A percentile compares a stretch with the other conserved stretches of the same genome.
phyloP scores from a whole-genome alignment of 1,284 basidiomycete species.

The Papiliotrema fonsecae region DNA sequence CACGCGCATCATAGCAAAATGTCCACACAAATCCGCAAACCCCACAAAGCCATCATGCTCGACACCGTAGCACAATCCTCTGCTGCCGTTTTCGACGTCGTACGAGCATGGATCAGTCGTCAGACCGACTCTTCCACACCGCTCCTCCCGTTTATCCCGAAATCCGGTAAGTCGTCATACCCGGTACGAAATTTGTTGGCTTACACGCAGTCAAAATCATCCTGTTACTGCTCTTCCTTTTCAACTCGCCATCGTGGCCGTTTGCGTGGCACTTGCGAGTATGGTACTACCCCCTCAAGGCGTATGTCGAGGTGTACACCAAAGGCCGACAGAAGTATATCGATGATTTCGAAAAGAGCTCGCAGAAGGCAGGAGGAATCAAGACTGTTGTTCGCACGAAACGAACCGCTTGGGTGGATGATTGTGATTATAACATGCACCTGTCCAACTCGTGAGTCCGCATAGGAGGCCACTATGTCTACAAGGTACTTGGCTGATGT shows the following conservation, averaged over 20 bases:
- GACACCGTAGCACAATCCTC: slow-evolving; percentile 15
- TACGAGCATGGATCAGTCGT: slow-evolving; percentile 8
- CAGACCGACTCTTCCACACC: slow-evolving; percentile 20
- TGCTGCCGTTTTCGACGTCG: slow-evolving; percentile 1
- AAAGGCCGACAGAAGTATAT: slow-evolving; percentile 30
- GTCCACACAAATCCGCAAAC: no score
- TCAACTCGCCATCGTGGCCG: slow-evolving; percentile 43
- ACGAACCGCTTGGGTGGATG: slow-evolving; percentile 39
- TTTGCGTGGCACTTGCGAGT: slow-evolving; percentile 45
- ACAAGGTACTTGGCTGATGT: slow-evolving; percentile 3
- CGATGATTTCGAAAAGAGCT: slow-evolving; percentile 23
- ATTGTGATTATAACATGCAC: slow-evolving; percentile 48
- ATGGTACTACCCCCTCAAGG: slow-evolving; percentile 32
- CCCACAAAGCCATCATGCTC: neutral
- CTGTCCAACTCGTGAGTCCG: slow-evolving; percentile 42
- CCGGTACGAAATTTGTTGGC: neutral
- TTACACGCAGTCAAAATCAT: slow-evolving; percentile 37
- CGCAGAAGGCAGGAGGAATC: slow-evolving; percentile 24
- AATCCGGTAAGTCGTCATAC: slow-evolving; percentile 29
- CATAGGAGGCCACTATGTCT: neutral
- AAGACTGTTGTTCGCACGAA: slow-evolving; percentile 18
- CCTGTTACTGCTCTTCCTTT: slow-evolving; percentile 35
- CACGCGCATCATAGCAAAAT: no score
- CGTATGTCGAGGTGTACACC: slow-evolving; percentile 22
- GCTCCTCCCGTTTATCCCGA: slow-evolving; percentile 41